A percentile compares a stretch with the other conserved stretches of the same genome.
Evolutionary conservation across 805 yeast genomes (phyloP).

Genomic region (Saccharomycopsis sp.): DNA sequence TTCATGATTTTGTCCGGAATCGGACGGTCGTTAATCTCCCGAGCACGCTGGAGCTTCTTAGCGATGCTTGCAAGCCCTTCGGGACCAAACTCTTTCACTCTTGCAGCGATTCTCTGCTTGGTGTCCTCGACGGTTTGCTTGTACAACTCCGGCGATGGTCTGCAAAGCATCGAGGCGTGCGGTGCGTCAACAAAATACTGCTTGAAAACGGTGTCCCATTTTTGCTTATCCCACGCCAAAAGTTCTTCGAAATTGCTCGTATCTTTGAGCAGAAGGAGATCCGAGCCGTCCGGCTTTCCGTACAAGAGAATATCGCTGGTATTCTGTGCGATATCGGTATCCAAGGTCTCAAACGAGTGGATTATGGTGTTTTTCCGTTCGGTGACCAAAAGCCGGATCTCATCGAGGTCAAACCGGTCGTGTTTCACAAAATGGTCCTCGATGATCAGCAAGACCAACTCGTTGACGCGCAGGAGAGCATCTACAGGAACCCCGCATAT

Average conservation of each 20-base stretch:
- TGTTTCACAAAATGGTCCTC: slow-evolving; percentile 42
- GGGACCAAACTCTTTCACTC: slow-evolving; percentile 48
- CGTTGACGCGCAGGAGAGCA: slow-evolving; percentile 47
- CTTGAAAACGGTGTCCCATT: slow-evolving; percentile 60
- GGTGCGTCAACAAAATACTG: slow-evolving; percentile 52
- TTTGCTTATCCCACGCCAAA: slow-evolving; percentile 49
- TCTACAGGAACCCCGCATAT: slow-evolving; percentile 74
- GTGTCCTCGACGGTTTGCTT: slow-evolving; percentile 44
- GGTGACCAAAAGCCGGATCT: background rate
- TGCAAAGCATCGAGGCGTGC: slow-evolving; percentile 61
- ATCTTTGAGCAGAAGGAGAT: slow-evolving; percentile 47
- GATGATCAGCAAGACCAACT: slow-evolving; percentile 44
- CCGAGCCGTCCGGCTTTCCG: slow-evolving; percentile 57
- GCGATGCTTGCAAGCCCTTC: slow-evolving; percentile 51
- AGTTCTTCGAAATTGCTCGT: slow-evolving; percentile 57
- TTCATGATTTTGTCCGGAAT: slow-evolving; percentile 65
- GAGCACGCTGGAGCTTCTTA: slow-evolving; percentile 53
- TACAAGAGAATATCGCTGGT: slow-evolving; percentile 48
- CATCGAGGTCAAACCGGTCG: slow-evolving; percentile 45
- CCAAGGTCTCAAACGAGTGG: background rate
- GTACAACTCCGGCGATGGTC: slow-evolving; percentile 62
- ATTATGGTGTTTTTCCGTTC: background rate
- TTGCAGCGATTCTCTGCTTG: slow-evolving; percentile 41
- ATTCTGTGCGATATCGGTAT: background rate
- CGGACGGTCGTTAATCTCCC: slow-evolving; percentile 58